These are phyloP conservation scores for Diaporthe citriasiana DNA, from an alignment of 2,329 filamentous ascomycete species.

Conservation along the genomic window DNA sequence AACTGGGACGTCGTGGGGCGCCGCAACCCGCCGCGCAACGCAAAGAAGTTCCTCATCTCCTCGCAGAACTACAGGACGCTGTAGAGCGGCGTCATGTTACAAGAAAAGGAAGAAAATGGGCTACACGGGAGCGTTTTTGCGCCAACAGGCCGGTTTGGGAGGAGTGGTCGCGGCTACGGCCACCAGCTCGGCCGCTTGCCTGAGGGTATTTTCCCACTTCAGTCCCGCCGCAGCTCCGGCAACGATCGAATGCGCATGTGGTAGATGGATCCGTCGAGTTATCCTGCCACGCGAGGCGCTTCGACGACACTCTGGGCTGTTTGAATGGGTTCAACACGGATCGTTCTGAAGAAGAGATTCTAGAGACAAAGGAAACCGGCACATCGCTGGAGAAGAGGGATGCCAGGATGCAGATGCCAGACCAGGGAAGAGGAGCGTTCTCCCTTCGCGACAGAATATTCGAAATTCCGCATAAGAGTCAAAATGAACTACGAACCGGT, in stretches of 20 bases:
- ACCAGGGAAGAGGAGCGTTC: background rate
- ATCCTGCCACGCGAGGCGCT: background rate
- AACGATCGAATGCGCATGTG: constrained; percentile 25
- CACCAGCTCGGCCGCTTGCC: background rate
- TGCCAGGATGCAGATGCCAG: background rate
- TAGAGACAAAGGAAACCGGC: background rate
- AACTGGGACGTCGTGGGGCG: constrained; percentile 73
- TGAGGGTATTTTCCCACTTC: constrained; percentile 4
- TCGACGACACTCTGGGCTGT: background rate
- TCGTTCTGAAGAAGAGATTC: background rate
- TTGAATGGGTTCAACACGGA: background rate
- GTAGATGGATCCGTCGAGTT: background rate
- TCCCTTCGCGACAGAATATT: background rate
- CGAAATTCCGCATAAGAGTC: background rate
- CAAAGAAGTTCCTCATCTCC: constrained; percentile 73
- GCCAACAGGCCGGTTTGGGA: background rate
- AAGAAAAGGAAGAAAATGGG: background rate
- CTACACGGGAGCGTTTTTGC: background rate
- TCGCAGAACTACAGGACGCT: constrained; percentile 79
- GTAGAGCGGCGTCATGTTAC: constrained; percentile 48
- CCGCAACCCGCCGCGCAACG: constrained; percentile 65
- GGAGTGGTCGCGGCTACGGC: background rate
- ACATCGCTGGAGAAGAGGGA: background rate
- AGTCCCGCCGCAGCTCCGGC: constrained; percentile 11
- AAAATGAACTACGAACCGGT: background rate